A percentile compares a stretch with the other conserved stretches of the same genome.
Conservation (phyloP, 805 yeast genomes). For the Lipomyces kockii region DNA sequence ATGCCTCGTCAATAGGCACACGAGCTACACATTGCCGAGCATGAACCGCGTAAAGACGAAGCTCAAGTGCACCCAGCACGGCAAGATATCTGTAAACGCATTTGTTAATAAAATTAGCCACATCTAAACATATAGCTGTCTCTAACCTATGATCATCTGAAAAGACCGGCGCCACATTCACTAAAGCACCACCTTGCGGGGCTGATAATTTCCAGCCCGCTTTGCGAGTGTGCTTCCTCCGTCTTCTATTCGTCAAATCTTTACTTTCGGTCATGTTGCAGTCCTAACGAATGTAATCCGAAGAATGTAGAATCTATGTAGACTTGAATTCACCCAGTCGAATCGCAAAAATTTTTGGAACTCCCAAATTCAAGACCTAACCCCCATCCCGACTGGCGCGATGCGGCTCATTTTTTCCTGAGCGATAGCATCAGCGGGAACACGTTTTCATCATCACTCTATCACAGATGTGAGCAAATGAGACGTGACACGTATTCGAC, state of each 20-base stretch:
- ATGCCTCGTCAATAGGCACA: constrained; percentile 43
- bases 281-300: not conserved
- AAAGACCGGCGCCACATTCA: constrained; percentile 46
- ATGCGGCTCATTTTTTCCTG: not conserved
- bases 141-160: constrained; percentile 41
- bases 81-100: constrained; percentile 38
- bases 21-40: constrained; percentile 46
- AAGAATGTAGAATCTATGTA: not conserved
- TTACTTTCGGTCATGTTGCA: not conserved
- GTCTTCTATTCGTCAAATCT: not conserved
- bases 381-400: not conserved
- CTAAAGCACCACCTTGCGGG: constrained; percentile 46
- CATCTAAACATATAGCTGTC: not conserved
- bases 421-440: not conserved
- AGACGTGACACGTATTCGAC: no score
- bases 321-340: not conserved
- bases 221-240: not conserved
- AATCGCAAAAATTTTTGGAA: not conserved
- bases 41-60: constrained; percentile 46
- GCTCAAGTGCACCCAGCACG: constrained; percentile 46
- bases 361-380: not conserved
- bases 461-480: not conserved
- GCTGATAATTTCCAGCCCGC: constrained; percentile 40
- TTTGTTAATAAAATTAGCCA: not conserved
- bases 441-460: no score